Conservation (phyloP, 352 stramenopile genomes). For the Halophytophthora polymorphica region DNA sequence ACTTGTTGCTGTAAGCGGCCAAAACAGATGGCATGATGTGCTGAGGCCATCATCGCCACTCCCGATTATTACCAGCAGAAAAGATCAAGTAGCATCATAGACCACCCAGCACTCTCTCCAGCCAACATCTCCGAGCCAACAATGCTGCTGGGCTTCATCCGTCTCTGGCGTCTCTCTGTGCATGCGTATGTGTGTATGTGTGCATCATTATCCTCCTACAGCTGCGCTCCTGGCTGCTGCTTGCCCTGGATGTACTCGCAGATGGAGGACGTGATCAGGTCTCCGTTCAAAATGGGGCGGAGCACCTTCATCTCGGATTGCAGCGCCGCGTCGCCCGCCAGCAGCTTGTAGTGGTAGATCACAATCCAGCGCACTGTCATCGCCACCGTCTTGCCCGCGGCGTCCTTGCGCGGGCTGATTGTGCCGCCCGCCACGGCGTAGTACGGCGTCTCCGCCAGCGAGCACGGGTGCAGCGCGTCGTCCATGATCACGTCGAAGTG, state of each 20-base stretch:
- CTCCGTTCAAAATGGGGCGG: conserved; percentile 42
- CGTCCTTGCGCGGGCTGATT: conserved; percentile 24
- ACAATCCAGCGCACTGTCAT: conserved; percentile 31
- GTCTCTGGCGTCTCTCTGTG: no score
- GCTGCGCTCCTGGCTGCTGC: conserved; percentile 6
- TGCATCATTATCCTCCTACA: no score
- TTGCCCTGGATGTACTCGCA: conserved; percentile 29
- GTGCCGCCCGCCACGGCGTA: conserved; percentile 25
- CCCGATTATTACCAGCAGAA: no score
- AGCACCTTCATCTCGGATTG: conserved; percentile 24
- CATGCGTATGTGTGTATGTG: no score
- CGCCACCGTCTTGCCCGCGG: conserved; percentile 9
- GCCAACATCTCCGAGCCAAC: no score
- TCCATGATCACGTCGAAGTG: conserved; percentile 32
- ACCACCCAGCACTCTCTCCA: no score
- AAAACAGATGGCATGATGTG: no score
- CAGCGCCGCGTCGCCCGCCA: conserved; percentile 24
- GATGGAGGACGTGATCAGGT: conserved; percentile 33
- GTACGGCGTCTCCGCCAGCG: conserved; percentile 10
- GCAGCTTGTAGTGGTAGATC: conserved; percentile 33
- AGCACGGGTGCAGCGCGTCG: conserved; percentile 26
- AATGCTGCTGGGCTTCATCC: no score
- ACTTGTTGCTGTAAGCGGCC: no score
- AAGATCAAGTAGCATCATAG: no score
- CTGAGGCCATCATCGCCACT: no score